phyloP scores from a whole-genome alignment of 352 stramenopile genomes.

The Chrysophaeum taylorii region DNA sequence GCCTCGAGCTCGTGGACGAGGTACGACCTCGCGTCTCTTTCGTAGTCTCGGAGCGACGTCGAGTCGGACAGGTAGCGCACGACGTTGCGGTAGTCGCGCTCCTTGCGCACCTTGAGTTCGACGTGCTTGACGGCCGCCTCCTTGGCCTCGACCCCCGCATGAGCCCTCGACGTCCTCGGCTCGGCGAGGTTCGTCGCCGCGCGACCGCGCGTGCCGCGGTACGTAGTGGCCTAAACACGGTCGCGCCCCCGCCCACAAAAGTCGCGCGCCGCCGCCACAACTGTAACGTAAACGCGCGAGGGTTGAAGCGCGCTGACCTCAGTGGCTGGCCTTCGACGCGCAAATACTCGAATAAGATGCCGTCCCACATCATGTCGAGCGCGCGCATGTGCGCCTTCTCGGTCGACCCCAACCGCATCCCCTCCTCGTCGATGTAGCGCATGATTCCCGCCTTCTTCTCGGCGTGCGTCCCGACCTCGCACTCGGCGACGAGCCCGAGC shows the following conservation, averaged over 20 bases:
- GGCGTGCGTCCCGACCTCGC: neutral
- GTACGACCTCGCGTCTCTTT: slow-evolving; percentile 9
- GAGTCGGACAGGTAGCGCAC: neutral
- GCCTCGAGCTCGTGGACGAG: slow-evolving; percentile 15
- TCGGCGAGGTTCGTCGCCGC: neutral
- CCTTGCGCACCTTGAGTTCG: slow-evolving; percentile 1
- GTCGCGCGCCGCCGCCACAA: neutral
- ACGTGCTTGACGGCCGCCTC: slow-evolving; percentile 4
- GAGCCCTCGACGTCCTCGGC: slow-evolving; percentile 2
- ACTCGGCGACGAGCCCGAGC: neutral
- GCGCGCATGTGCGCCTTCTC: neutral
- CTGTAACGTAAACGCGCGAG: neutral
- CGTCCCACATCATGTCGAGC: slow-evolving; percentile 5
- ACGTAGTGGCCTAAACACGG: slow-evolving; percentile 1
- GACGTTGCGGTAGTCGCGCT: slow-evolving; percentile 9
- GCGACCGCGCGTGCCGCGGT: neutral
- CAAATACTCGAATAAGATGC: slow-evolving; percentile 13
- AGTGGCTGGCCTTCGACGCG: neutral
- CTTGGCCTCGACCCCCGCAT: neutral
- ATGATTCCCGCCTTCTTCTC: slow-evolving; percentile 6
- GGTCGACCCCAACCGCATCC: neutral
- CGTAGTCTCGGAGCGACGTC: neutral
- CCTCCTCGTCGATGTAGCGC: neutral
- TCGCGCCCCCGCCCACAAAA: neutral
- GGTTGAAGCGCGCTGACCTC: neutral